Evolutionary conservation across 257 asterid species (phyloP), one percentile per base, ranked within the genome.

Genomic region (Scutellaria galericulata): DNA sequence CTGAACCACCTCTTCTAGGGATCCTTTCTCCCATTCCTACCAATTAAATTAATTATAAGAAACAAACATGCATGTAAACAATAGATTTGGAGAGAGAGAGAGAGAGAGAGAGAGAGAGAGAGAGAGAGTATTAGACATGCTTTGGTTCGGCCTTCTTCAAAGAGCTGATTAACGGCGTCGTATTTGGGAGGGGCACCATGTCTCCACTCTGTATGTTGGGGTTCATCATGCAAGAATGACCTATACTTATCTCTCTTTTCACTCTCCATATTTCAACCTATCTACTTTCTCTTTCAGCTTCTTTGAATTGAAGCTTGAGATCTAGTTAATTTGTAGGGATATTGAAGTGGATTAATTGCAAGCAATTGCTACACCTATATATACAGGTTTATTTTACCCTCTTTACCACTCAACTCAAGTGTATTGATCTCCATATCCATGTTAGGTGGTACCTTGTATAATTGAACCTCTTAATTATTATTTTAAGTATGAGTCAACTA

Each of bases 171-270:
- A 5, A 88, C 98, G 71, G 47, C 42, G 31, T 87, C 90, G 52
- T 78, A 92, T 7, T 5, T 82, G 45, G 98, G 98, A 86, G 97
- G 93, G 24, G 77, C 97, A 39, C 98, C 97, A 46, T 92, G 96
- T 48, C 98, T 87, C 98, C 98, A 92, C 68, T 81, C 83, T 7
- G 83, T 78, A 73, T 66, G 80, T 12, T 78, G 67, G 7, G 82
- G 80, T 59, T 90, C 95, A 31, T 84, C 96, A 41, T 86, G 83
- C 77, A 92, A 72, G 79, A 90, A 86, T 24, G 83, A 77, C 73
- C 98, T 82, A 7, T 92, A 92, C 72, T 88, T 88, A 46, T 92
- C 82, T n/a, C 35, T n/a, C 13, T 54, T 68, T 14, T 44, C 79
- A 7, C 15, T 47, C 4, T 22, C 72, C 77, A 76, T 80, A 10